Base-by-base conservation (phyloP, 495 filamentous ascomycete species). In the Penicillium silybi region DNA sequence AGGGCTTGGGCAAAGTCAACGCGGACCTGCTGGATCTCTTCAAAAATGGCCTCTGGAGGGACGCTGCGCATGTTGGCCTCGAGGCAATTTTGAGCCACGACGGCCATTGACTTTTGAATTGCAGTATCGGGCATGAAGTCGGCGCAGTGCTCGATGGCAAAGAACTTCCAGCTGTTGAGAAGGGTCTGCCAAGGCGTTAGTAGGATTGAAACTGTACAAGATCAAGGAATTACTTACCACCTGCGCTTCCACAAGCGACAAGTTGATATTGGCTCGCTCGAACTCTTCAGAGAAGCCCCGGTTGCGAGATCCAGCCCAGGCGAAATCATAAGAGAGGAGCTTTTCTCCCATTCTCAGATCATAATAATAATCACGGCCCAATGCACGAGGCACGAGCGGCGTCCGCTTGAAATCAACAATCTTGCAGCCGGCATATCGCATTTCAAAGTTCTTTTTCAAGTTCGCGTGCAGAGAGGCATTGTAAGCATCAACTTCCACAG, bases 211-310 rank as follows among this genome's bases (percentile, higher is more conserved):
- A 15, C 1, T 10, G 8, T 32, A 4, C 10, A 32, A 13, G 29
- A 32, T 32, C 29, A 40, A 34, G 29, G 4, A 16, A 46, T 41
- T 52, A 81, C 88, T 73, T 80, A 91, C 86, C 54, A 93, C 82
- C 73, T 97, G 90, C 32, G 92, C 85, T 63, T 97, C 90, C 40
- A 97, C 89, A 15, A 96, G 72, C 17, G 90, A 93, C 49, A 98
- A 63, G 64, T 97, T 97, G 58, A 88, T 63, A 66, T 98, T 97
- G 32, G 92, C 93, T 55, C 80, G 81, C 61, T 82, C 82, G 64
- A 97, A 83, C 62, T 97, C 95, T 27, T 78, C 78, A 46, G 74
- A 73, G 68, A 95, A 92, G 0, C 92, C 92, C 51, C 77, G 68
- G 51, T 84, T 80, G 35, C 80, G 75, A 34, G 67, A 80, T 26